phyloP scores from a whole-genome alignment of 2,329 filamentous ascomycete species.

The Epichloe amarillans region DNA sequence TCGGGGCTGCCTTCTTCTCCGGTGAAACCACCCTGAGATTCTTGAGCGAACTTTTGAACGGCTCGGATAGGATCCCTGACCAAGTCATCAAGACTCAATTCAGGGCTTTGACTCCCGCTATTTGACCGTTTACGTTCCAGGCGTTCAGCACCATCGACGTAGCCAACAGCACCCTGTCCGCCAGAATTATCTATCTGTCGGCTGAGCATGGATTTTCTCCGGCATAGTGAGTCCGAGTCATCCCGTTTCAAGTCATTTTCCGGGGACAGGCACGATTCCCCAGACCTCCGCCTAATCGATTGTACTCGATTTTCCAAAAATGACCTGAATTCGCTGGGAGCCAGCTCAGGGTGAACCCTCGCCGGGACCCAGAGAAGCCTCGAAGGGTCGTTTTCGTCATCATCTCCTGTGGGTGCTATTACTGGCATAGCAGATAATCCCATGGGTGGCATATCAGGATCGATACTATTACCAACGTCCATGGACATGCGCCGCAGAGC shows the following conservation, averaged over 20 bases:
- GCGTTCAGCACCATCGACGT: slow-evolving; percentile 72
- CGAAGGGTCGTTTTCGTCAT: slow-evolving; percentile 79
- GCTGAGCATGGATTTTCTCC: slow-evolving; percentile 94
- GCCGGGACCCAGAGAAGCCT: slow-evolving; percentile 93
- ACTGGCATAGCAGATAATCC: slow-evolving; percentile 57
- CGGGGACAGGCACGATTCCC: slow-evolving; percentile 51
- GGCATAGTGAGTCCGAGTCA: slow-evolving; percentile 48
- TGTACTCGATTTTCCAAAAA: slow-evolving; percentile 91
- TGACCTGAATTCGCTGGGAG: slow-evolving; percentile 90
- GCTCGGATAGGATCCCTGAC: slow-evolving; percentile 66
- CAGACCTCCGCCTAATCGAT: slow-evolving; percentile 73
- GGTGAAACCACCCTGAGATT: slow-evolving; percentile 32
- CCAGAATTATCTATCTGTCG: slow-evolving; percentile 70
- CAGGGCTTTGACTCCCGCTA: slow-evolving; percentile 37
- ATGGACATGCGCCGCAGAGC: slow-evolving; percentile 87
- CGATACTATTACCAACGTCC: slow-evolving; percentile 65
- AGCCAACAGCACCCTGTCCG: slow-evolving; percentile 44
- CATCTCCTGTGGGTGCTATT: slow-evolving; percentile 55
- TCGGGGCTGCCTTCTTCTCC: slow-evolving; percentile 36
- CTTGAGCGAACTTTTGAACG: slow-evolving; percentile 54
- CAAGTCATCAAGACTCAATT: slow-evolving; percentile 66
- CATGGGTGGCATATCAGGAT: slow-evolving; percentile 62
- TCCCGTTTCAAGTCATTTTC: slow-evolving; percentile 36
- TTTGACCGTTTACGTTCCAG: slow-evolving; percentile 61
- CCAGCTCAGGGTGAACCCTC: slow-evolving; percentile 83